phyloP scores from a whole-genome alignment of 2,329 filamentous ascomycete species.

The Colletotrichum graminicola region DNA sequence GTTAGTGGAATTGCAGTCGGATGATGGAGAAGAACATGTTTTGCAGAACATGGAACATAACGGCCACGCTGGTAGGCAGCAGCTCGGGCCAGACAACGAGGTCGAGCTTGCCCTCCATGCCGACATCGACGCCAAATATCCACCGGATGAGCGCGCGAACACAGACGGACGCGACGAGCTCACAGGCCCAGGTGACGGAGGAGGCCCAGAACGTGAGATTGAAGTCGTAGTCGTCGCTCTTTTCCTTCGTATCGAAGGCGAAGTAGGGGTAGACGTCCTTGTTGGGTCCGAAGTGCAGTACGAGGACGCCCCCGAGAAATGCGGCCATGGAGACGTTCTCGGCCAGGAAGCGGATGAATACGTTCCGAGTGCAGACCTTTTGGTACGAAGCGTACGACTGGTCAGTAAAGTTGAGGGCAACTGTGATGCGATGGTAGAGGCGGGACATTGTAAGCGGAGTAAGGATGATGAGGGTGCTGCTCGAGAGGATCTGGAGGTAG shows the following conservation, averaged over 20 bases:
- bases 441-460: constrained; percentile 74
- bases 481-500: constrained; percentile 73
- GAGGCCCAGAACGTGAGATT: constrained; percentile 73
- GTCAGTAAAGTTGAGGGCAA: constrained; percentile 65
- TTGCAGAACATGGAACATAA: constrained; percentile 76
- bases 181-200: constrained; percentile 74
- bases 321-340: constrained; percentile 78
- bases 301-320: constrained; percentile 74
- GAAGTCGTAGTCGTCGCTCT: constrained; percentile 67
- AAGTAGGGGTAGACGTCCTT: constrained; percentile 78
- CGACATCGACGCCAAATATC: constrained; percentile 72
- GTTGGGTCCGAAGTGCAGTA: constrained; percentile 76
- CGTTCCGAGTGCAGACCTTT: constrained; percentile 74
- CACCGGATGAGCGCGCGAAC: constrained; percentile 69
- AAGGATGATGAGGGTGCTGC: constrained; percentile 71
- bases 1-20: constrained; percentile 66
- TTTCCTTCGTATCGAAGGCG: constrained; percentile 66
- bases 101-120: constrained; percentile 73
- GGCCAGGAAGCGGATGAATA: constrained; percentile 75
- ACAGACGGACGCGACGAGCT: constrained; percentile 71
- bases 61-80: constrained; percentile 73
- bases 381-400: constrained; percentile 74
- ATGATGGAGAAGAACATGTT: constrained; percentile 81
- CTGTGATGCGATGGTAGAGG: constrained; percentile 67
- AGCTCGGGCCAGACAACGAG: constrained; percentile 76